Conservation (phyloP, 2,329 filamentous ascomycete genomes). For the Xylariaceae sp. region DNA sequence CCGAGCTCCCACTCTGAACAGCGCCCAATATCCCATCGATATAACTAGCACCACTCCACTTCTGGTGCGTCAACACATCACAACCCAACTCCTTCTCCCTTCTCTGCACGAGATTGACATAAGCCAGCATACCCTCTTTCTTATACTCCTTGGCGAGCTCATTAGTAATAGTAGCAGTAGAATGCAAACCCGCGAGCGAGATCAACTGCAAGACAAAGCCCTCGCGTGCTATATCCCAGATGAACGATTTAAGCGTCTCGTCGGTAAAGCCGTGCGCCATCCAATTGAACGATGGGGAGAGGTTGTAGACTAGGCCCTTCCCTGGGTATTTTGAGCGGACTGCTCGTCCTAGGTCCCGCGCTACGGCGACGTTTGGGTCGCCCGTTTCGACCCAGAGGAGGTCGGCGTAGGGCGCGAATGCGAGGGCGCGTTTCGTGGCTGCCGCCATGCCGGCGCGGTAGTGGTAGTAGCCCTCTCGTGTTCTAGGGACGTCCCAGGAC, state of each 20-base stretch:
- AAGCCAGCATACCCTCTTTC: slow-evolving; percentile 91
- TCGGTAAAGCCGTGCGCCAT: slow-evolving; percentile 89
- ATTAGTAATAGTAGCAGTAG: slow-evolving; percentile 59
- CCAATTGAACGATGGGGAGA: slow-evolving; percentile 98
- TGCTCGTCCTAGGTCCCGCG: slow-evolving; percentile 67
- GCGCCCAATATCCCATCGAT: slow-evolving; percentile 87
- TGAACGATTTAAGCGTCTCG: slow-evolving; percentile 78
- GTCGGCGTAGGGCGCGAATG: slow-evolving; percentile 88
- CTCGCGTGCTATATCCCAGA: slow-evolving; percentile 92
- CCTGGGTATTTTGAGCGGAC: slow-evolving; percentile 67
- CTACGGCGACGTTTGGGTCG: slow-evolving; percentile 77
- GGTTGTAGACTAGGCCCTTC: slow-evolving; percentile 94
- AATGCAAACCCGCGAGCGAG: slow-evolving; percentile 63
- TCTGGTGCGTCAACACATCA: slow-evolving; percentile 93
- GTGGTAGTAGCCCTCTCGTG: slow-evolving; percentile 91
- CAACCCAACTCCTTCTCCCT: slow-evolving; percentile 87
- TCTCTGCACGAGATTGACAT: slow-evolving; percentile 88
- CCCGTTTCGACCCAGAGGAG: slow-evolving; percentile 97
- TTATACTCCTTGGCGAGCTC: slow-evolving; percentile 82
- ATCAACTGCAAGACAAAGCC: slow-evolving; percentile 71
- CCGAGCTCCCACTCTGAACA: slow-evolving; percentile 86
- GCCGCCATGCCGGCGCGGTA: slow-evolving; percentile 79
- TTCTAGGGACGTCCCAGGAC: slow-evolving; percentile 87
- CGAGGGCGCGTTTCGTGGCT: slow-evolving; percentile 88
- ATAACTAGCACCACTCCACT: slow-evolving; percentile 67